These are phyloP conservation scores for Plasmodium malariae DNA, from an alignment of 169 alveolate species.

Conservation along the genomic window DNA sequence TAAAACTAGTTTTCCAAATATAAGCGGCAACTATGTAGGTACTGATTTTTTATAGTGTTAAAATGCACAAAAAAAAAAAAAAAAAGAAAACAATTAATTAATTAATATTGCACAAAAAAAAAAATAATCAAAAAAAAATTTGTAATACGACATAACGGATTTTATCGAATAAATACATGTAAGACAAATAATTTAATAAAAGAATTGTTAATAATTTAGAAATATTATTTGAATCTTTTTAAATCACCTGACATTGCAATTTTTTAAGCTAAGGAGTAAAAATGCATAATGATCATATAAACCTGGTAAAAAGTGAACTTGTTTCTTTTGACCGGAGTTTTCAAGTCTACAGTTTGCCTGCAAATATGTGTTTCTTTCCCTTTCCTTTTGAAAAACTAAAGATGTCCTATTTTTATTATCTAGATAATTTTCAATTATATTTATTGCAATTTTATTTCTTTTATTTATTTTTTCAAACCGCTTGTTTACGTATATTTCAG, in stretches of 20 bases:
- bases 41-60: neutral
- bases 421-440: constrained; percentile 65
- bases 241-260: constrained; percentile 36
- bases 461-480: constrained; percentile 70
- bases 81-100: too few species aligned
- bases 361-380: constrained; percentile 18
- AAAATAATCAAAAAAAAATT: neutral
- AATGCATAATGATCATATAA: constrained; percentile 58
- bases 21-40: neutral
- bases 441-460: constrained; percentile 66
- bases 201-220: too few species aligned
- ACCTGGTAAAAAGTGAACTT: constrained; percentile 23
- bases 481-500: constrained; percentile 66
- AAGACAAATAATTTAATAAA: too few species aligned
- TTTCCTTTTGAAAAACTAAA: constrained; percentile 44
- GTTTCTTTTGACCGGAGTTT: constrained; percentile 18
- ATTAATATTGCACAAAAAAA: constrained; percentile 2
- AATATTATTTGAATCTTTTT: too few species aligned
- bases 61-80: neutral
- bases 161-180: too few species aligned
- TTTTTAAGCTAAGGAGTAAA: constrained; percentile 41
- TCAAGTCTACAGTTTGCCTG: constrained; percentile 8
- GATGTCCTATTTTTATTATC: constrained; percentile 23
- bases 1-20: neutral
- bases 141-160: too few species aligned